Evolutionary conservation across 78 protist genomes (phyloP), one percentile per base, ranked within the genome.

Genomic region (Creolimax fragrantissima): DNA sequence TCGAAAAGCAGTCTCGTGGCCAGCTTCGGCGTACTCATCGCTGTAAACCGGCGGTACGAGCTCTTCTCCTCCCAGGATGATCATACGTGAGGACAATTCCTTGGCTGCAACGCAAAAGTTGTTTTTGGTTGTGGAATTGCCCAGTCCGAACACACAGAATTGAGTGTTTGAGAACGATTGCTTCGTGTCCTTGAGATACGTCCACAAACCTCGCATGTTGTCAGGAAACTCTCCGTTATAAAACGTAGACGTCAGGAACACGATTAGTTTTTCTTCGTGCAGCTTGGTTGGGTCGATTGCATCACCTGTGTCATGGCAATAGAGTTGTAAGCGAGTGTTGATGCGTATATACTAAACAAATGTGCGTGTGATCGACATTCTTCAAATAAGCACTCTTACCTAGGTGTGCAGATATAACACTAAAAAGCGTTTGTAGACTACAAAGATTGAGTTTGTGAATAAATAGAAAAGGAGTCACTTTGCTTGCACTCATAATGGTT

Each of bases 61-160:
- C 88, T 84, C 88, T 84, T 37, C 45, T 24, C 85, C 88, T n/a
- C 88, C 88, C 2, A 84, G 17, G 35, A 32, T 41, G 24, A 24
- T 84, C 88, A 84, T 84, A 17, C 24, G 41, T 24, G 41, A 17
- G 11, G 85, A 42, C 11, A 84, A 24, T 24, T 84, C 45, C 45
- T 84, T 84, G 24, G 88, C 88, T 11, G 88, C 88, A n/a, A 84
- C 88, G 24, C 88, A 84, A 24, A 84, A 84, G 45, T 84, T 84
- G 85, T 41, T 41, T 24, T 84, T 84, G 45, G 88, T 84, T 17
- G 88, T 84, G 41, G 88, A 84, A 2, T 84, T 84, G 41, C 88
- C 88, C 41, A 84, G 88, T 84, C 88, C 88, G 24, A 84, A 84
- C 11, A 84, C 88, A 24, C 85, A 37, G 45, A 84, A 84, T 32